phyloP scores from a whole-genome alignment of 2,329 filamentous ascomycete species.

The Cladorrhinum sp. region DNA sequence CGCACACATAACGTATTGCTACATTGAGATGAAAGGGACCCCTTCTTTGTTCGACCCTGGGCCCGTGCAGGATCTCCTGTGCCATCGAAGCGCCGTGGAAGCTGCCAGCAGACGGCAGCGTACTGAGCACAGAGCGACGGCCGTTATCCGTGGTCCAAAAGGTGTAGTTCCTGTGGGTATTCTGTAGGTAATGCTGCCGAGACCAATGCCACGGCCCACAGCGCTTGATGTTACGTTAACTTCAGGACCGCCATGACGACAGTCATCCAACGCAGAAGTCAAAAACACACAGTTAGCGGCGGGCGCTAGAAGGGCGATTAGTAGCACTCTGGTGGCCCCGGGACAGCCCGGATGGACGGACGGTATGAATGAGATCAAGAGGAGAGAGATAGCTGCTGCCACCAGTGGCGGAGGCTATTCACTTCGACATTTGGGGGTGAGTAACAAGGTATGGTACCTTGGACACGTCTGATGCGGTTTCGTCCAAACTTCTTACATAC shows the following conservation, averaged over 20 bases:
- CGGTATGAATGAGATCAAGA: background rate
- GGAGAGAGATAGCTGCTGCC: background rate
- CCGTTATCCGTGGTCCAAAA: background rate
- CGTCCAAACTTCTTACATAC: background rate
- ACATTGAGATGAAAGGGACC: background rate
- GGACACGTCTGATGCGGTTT: background rate
- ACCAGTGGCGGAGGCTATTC: background rate
- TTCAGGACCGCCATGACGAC: constrained; percentile 7
- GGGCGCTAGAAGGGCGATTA: constrained; percentile 2
- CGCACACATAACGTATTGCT: background rate
- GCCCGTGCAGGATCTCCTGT: constrained; percentile 19
- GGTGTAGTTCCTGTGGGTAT: constrained; percentile 5
- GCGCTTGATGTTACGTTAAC: constrained; percentile 18
- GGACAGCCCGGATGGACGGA: constrained; percentile 2
- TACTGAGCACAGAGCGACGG: background rate
- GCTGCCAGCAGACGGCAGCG: constrained; percentile 7
- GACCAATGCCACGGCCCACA: constrained; percentile 8
- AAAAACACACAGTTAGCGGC: constrained; percentile 2
- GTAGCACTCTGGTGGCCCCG: constrained; percentile 1
- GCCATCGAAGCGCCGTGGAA: constrained; percentile 23
- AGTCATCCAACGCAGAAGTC: background rate
- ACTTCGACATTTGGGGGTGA: background rate
- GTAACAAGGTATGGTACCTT: too few species aligned
- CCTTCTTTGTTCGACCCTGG: background rate
- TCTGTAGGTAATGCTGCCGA: background rate